Conservation (phyloP, 1,284 basidiomycete species). For the Filobasidium uniguttulatum region DNA sequence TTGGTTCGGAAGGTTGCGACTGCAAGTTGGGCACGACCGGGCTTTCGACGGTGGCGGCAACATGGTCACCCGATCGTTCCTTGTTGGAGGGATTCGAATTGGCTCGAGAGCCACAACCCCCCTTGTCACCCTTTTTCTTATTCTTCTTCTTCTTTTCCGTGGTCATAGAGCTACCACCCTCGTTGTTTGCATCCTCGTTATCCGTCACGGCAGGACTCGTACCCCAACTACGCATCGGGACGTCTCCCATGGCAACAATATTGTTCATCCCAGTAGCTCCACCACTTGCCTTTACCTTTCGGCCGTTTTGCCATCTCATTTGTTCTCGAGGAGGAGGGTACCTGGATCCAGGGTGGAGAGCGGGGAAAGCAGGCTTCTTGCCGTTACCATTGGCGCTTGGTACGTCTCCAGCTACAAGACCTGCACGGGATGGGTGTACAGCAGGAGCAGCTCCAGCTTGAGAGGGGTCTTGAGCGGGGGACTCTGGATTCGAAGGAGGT, state of each 20-base stretch:
- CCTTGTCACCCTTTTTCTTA: slow-evolving; percentile 35
- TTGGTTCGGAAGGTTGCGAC: not conserved
- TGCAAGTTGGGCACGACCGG: not conserved
- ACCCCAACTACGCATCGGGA: slow-evolving; percentile 34
- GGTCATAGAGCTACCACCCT: not conserved
- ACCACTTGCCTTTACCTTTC: not conserved
- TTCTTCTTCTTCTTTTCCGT: slow-evolving; percentile 25
- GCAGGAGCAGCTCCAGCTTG: slow-evolving; percentile 13
- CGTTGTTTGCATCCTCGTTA: not conserved
- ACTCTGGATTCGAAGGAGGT: slow-evolving; percentile 8
- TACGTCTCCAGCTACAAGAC: slow-evolving; percentile 3
- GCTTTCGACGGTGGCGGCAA: not conserved
- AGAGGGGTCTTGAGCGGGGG: slow-evolving; percentile 15
- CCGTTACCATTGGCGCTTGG: not conserved
- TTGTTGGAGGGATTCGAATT: slow-evolving; percentile 30
- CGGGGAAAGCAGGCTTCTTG: slow-evolving; percentile 7
- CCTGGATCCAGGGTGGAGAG: slow-evolving; percentile 8
- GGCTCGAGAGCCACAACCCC: slow-evolving; percentile 32
- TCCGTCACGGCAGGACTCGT: slow-evolving; percentile 18
- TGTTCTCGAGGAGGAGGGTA: slow-evolving; percentile 8
- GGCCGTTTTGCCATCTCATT: not conserved
- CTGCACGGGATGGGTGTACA: slow-evolving; percentile 15
- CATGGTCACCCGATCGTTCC: not conserved
- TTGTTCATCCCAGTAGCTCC: slow-evolving; percentile 25
- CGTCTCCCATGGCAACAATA: slow-evolving; percentile 10